A percentile compares a stretch with the other conserved stretches of the same genome.
Evolutionary conservation across 2,329 filamentous ascomycete species (phyloP).

Genomic region (Eurotiales sp.): DNA sequence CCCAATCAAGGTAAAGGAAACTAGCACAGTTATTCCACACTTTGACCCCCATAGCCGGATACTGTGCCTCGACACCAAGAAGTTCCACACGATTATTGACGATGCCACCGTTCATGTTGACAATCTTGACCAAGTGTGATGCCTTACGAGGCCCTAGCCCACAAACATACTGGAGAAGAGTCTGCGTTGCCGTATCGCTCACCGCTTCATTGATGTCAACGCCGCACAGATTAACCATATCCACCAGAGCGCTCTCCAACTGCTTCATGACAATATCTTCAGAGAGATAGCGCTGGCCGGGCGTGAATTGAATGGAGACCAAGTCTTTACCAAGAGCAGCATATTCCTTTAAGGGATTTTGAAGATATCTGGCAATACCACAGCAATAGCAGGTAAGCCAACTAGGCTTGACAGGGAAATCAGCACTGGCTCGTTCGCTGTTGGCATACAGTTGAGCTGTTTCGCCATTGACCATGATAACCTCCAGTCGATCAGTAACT

Average conservation of each 20-base stretch:
- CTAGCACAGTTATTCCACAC: constrained; percentile 98
- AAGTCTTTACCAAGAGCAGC: constrained; percentile 87
- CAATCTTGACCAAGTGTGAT: constrained; percentile 77
- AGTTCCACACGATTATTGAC: constrained; percentile 83
- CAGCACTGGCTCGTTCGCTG: constrained; percentile 70
- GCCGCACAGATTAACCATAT: constrained; percentile 95
- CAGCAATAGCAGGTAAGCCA: constrained; percentile 85
- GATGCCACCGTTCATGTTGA: constrained; percentile 84
- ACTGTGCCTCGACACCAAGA: constrained; percentile 78
- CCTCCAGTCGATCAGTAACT: constrained; percentile 74
- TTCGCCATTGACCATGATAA: constrained; percentile 92
- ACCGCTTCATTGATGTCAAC: constrained; percentile 94
- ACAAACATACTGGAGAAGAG: constrained; percentile 83
- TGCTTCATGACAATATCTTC: constrained; percentile 82
- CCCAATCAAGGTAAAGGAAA: constrained; percentile 87
- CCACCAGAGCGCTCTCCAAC: constrained; percentile 94
- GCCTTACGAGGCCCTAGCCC: constrained; percentile 92
- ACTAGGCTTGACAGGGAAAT: constrained; percentile 71
- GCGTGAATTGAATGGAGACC: constrained; percentile 79
- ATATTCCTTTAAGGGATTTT: constrained; percentile 95
- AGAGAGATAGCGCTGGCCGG: constrained; percentile 82
- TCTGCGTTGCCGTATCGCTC: constrained; percentile 73
- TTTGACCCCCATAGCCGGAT: constrained; percentile 77
- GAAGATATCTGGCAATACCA: constrained; percentile 83
- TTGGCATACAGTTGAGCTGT: constrained; percentile 95